phyloP scores from a whole-genome alignment of 1,139 yeast genomes.

The Eremothecium gossypii region DNA sequence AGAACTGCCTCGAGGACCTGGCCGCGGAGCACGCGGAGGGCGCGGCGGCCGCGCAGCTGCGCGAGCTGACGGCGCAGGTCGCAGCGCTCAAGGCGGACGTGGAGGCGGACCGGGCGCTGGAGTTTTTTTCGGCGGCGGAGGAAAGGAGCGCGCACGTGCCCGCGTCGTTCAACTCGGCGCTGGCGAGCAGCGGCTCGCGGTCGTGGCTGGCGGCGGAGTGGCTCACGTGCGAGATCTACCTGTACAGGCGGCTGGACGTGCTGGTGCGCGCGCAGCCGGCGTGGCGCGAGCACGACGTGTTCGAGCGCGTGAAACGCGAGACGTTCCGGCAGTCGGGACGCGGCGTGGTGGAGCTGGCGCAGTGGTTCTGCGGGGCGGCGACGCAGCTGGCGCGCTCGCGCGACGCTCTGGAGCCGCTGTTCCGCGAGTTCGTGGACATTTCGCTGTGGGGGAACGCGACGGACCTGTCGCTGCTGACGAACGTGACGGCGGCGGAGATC shows the following conservation, averaged over 20 bases:
- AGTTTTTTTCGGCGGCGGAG: slow-evolving; percentile 38
- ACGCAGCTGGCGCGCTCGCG: slow-evolving; percentile 31
- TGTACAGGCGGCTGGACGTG: slow-evolving; percentile 59
- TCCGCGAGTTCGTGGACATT: slow-evolving; percentile 74
- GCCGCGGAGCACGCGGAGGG: slow-evolving; percentile 26
- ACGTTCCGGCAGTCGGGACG: slow-evolving; percentile 66
- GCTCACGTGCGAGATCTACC: slow-evolving; percentile 77
- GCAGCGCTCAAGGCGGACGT: slow-evolving; percentile 31
- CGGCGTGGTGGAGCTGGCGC: slow-evolving; percentile 78
- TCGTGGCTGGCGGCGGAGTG: slow-evolving; percentile 90
- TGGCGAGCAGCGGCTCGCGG: slow-evolving; percentile 27
- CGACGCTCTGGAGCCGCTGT: slow-evolving; percentile 40
- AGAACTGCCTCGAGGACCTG: slow-evolving; percentile 58
- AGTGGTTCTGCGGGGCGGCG: slow-evolving; percentile 44
- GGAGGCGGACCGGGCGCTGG: slow-evolving; percentile 30
- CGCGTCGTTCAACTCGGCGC: slow-evolving; percentile 41
- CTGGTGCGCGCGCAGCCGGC: slow-evolving; percentile 38
- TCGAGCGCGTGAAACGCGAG: slow-evolving; percentile 55
- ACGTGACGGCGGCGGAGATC: slow-evolving; percentile 77
- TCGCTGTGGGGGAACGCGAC: slow-evolving; percentile 98
- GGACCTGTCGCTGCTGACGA: slow-evolving; percentile 80
- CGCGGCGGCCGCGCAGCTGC: slow-evolving; percentile 19
- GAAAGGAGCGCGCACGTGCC: slow-evolving; percentile 37
- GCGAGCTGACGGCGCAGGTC: slow-evolving; percentile 20
- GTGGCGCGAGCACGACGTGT: slow-evolving; percentile 46